phyloP scores from a whole-genome alignment of 768 basidiomycete genomes.

The Macrocybe gigantea region DNA sequence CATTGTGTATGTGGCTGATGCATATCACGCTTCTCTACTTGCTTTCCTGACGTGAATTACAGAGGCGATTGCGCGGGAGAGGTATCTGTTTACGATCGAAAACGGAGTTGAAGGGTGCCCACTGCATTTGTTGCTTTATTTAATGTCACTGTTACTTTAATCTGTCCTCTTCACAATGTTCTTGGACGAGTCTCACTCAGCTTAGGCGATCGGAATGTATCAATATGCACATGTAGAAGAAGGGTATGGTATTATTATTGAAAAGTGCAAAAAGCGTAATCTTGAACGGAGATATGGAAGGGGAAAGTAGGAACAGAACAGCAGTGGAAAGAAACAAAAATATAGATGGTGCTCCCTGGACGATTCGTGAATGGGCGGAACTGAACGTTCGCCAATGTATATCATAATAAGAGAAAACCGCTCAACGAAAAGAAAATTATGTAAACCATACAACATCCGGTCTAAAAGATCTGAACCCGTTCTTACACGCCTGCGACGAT shows the following conservation, averaged over 20 bases:
- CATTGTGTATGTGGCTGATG: conserved; percentile 44
- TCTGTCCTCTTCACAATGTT: no score
- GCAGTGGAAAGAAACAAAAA: no score
- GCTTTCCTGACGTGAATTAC: not conserved
- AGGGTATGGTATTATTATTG: conserved; percentile 24
- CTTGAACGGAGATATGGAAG: conserved; percentile 9
- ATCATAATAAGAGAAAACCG: not conserved
- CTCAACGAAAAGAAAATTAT: no score
- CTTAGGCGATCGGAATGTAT: conserved; percentile 1
- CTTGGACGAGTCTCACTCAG: no score
- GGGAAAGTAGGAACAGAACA: no score
- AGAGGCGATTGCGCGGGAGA: conserved; percentile 48
- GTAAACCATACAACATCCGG: not conserved
- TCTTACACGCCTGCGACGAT: conserved; percentile 58
- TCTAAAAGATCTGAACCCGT: not conserved
- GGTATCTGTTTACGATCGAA: conserved; percentile 29
- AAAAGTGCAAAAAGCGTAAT: conserved; percentile 15
- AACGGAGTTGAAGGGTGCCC: not conserved
- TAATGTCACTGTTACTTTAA: no score
- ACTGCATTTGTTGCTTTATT: not conserved
- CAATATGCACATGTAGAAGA: conserved; percentile 11
- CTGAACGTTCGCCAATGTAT: conserved; percentile 7
- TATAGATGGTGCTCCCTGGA: no score
- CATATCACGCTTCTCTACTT: not conserved
- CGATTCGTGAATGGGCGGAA: conserved; percentile 9